These are phyloP conservation scores for Aureobasidium namibiae DNA, from an alignment of 2,329 filamentous ascomycete species.

Conservation along the genomic window DNA sequence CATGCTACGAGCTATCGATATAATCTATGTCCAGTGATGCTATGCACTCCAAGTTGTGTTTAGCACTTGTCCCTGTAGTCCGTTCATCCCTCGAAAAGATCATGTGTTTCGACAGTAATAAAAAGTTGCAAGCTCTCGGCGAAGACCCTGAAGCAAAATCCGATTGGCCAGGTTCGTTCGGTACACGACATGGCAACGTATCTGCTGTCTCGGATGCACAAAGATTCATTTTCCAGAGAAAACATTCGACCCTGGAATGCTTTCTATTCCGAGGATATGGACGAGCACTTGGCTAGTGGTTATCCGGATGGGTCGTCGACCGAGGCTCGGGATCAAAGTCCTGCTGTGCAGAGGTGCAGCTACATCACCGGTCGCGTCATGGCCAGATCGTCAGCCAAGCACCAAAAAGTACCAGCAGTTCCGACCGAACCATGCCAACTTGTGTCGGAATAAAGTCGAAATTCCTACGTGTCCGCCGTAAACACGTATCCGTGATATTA, in stretches of 20 bases:
- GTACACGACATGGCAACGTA: not conserved
- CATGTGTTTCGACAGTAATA: too few relatives aligned
- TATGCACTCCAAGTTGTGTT: too few relatives aligned
- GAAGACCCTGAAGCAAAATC: not conserved
- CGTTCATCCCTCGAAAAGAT: too few relatives aligned
- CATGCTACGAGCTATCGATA: too few relatives aligned
- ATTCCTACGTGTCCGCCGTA: not conserved
- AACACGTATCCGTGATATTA: not conserved
- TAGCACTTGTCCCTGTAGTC: too few relatives aligned
- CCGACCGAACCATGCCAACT: constrained; percentile 1
- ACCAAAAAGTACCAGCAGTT: not conserved
- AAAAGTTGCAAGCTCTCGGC: not conserved
- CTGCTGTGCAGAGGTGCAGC: not conserved
- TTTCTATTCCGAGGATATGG: too few relatives aligned
- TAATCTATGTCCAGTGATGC: too few relatives aligned
- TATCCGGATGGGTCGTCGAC: not conserved
- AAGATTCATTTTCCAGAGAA: not conserved
- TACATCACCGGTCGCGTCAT: constrained; percentile 4
- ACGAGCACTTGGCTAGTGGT: not conserved
- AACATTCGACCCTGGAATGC: not conserved
- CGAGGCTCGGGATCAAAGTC: not conserved
- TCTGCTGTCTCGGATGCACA: not conserved
- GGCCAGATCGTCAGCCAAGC: not conserved
- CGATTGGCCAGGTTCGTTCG: constrained; percentile 4
- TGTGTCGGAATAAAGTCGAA: not conserved